phyloP scores from a whole-genome alignment of 306 rosid genomes.

The Prinsepia uniflora region DNA sequence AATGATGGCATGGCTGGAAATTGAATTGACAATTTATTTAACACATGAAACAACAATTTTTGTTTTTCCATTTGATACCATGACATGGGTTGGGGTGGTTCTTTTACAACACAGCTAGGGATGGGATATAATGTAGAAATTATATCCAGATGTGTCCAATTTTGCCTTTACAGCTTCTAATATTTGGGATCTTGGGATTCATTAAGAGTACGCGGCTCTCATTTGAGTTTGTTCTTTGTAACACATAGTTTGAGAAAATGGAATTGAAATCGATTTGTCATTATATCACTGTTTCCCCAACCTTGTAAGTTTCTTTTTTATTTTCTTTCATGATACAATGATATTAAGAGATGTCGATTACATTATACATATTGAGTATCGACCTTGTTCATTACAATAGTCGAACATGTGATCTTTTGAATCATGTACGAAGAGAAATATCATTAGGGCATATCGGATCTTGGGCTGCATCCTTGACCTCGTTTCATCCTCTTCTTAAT shows the following conservation, averaged over 20 bases:
- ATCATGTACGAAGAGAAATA: no score
- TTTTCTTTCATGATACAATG: no score
- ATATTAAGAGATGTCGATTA: no score
- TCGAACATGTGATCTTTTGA: no score
- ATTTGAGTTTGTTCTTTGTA: constrained; percentile 21
- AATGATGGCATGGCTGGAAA: constrained; percentile 17
- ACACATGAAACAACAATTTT: no score
- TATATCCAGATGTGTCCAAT: constrained; percentile 15
- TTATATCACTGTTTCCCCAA: background rate
- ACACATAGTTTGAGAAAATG: constrained; percentile 24
- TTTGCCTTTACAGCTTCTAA: constrained; percentile 23
- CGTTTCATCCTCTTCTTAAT: no score
- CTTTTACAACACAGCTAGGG: background rate
- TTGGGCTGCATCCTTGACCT: no score
- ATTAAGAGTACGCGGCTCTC: background rate
- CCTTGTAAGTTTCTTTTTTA: no score
- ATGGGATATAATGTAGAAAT: background rate
- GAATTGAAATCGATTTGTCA: constrained; percentile 16
- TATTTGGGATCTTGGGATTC: constrained; percentile 13
- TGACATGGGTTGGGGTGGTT: constrained; percentile 29
- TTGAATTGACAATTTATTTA: constrained; percentile 2
- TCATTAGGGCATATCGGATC: no score
- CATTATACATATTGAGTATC: no score
- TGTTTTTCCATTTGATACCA: background rate
- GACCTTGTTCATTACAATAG: no score